Percentiles rank a stretch among this genome's conserved stretches.
Evolutionary conservation across 192 early-diverging fungal genomes (phyloP).

Genomic region (Diversispora epigaea): DNA sequence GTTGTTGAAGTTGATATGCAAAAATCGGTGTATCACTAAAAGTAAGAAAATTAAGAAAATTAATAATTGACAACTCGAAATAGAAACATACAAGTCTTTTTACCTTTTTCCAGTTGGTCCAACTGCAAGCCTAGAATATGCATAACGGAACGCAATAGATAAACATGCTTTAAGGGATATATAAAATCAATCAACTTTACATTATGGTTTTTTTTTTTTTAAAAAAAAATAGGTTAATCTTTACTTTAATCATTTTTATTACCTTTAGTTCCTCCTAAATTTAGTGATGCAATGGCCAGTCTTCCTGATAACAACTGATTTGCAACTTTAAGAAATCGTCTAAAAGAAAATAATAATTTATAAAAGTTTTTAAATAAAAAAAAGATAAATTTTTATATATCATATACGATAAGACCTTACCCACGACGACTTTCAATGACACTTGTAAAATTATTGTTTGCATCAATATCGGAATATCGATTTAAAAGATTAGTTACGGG

Average conservation of each 20-base stretch:
- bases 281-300: slow-evolving; percentile 68
- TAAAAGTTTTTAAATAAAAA: neutral
- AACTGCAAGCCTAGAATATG: slow-evolving; percentile 65
- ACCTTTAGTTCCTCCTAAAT: slow-evolving; percentile 67
- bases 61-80: too few species aligned
- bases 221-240: neutral
- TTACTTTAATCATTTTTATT: slow-evolving; percentile 12
- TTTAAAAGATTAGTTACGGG: slow-evolving; percentile 66
- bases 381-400: neutral
- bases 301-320: slow-evolving; percentile 73
- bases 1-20: slow-evolving; percentile 75
- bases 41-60: neutral
- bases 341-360: slow-evolving; percentile 15
- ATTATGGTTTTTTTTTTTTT: neutral
- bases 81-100: too few species aligned
- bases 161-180: slow-evolving; percentile 37
- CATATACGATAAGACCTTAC: slow-evolving; percentile 22
- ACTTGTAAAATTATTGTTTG: slow-evolving; percentile 53
- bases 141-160: slow-evolving; percentile 71
- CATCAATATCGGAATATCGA: slow-evolving; percentile 53
- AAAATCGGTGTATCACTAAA: slow-evolving; percentile 69
- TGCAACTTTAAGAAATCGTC: slow-evolving; percentile 75
- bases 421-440: slow-evolving; percentile 49
- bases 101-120: slow-evolving; percentile 72
- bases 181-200: neutral